Conservation (phyloP, 2,329 filamentous ascomycete genomes). For the Metarhizium rileyi region DNA sequence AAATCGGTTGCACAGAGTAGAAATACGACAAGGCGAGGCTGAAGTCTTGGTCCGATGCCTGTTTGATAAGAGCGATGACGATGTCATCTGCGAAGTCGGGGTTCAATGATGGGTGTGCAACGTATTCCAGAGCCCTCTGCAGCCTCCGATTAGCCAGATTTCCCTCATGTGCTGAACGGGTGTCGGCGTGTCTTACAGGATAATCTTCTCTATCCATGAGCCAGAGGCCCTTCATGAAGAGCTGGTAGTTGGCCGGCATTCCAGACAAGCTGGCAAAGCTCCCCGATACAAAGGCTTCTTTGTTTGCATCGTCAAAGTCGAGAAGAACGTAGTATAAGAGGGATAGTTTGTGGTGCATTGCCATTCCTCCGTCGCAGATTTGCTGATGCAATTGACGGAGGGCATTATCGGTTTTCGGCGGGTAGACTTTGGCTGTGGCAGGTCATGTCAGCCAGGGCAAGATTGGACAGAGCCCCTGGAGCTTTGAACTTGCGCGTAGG, state of each 20-base stretch:
- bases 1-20: slow-evolving; percentile 61
- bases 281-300: slow-evolving; percentile 40
- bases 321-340: slow-evolving; percentile 77
- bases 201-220: slow-evolving; percentile 66
- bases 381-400: slow-evolving; percentile 61
- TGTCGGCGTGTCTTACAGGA: slow-evolving; percentile 29
- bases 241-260: slow-evolving; percentile 65
- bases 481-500: no score
- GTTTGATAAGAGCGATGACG: slow-evolving; percentile 55
- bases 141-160: background rate
- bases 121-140: slow-evolving; percentile 61
- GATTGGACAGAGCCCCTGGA: background rate
- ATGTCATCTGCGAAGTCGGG: slow-evolving; percentile 81
- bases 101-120: slow-evolving; percentile 70
- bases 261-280: slow-evolving; percentile 52
- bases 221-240: slow-evolving; percentile 77
- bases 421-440: slow-evolving; percentile 54
- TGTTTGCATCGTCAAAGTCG: slow-evolving; percentile 52
- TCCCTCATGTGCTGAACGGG: no score
- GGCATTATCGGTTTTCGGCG: slow-evolving; percentile 58
- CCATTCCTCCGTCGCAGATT: slow-evolving; percentile 54
- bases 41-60: slow-evolving; percentile 49
- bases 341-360: slow-evolving; percentile 70
- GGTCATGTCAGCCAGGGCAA: no score
- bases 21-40: slow-evolving; percentile 68